Conservation (phyloP, 495 filamentous ascomycete species). For the Aspergillus hancockii region DNA sequence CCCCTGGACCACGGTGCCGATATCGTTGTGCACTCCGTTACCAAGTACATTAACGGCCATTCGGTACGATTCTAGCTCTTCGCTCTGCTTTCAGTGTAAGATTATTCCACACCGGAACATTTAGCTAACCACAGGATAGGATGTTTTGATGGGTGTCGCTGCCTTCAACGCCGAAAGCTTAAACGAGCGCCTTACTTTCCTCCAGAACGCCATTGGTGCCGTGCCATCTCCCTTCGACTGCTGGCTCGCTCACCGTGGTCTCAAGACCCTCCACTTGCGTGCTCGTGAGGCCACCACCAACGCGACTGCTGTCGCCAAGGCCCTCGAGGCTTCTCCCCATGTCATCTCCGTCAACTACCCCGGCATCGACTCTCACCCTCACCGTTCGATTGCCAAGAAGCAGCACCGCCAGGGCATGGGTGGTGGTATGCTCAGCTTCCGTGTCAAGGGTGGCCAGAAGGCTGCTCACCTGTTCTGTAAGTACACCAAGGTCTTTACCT, state of each 20-base stretch:
- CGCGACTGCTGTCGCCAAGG: slow-evolving; percentile 72
- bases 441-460: slow-evolving; percentile 81
- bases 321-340: slow-evolving; percentile 77
- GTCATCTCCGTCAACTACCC: slow-evolving; percentile 94
- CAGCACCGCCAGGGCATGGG: slow-evolving; percentile 96
- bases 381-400: slow-evolving; percentile 78
- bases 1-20: slow-evolving; percentile 93
- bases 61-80: slow-evolving; percentile 44
- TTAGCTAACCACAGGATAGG: slow-evolving; percentile 47
- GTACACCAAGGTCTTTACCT: slow-evolving; percentile 81
- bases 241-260: slow-evolving; percentile 97
- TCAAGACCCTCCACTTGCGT: slow-evolving; percentile 95
- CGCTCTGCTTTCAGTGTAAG: not conserved
- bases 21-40: slow-evolving; percentile 98
- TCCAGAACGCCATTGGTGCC: slow-evolving; percentile 96
- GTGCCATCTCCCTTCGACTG: slow-evolving; percentile 94
- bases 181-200: slow-evolving; percentile 76
- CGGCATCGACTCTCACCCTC: slow-evolving; percentile 81
- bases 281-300: slow-evolving; percentile 82
- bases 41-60: slow-evolving; percentile 99
- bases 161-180: slow-evolving; percentile 89
- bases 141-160: slow-evolving; percentile 97
- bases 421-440: slow-evolving; percentile 96
- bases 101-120: not conserved
- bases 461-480: slow-evolving; percentile 94